Evolutionary conservation across 2,329 filamentous ascomycete genomes (phyloP).

Genomic region (Fusarium udum): DNA sequence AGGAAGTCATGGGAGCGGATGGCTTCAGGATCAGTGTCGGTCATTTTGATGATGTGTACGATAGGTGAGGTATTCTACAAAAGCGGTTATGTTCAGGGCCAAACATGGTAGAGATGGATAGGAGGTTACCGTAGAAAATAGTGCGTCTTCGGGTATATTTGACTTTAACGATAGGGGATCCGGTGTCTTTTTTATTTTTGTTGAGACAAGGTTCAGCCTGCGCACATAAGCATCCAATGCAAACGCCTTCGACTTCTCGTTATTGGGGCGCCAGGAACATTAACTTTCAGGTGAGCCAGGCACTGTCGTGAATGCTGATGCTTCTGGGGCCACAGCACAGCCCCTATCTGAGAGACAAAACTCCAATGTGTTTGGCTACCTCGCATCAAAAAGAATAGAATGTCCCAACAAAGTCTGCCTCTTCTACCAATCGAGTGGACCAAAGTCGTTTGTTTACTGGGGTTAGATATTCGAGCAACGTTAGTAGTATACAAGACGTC

Average conservation of each 20-base stretch:
- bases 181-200: background rate
- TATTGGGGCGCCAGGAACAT: background rate
- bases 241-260: background rate
- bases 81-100: background rate
- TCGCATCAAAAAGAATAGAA: background rate
- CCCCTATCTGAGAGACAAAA: background rate
- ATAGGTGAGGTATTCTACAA: background rate
- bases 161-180: background rate
- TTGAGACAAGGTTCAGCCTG: background rate
- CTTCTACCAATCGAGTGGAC: background rate
- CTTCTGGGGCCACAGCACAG: background rate
- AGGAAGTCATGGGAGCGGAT: background rate
- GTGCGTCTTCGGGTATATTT: background rate
- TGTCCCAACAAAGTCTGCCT: background rate
- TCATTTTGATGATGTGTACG: background rate
- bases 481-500: background rate
- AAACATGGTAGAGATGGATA: background rate
- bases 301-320: background rate
- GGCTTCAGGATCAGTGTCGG: background rate
- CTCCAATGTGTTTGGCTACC: background rate
- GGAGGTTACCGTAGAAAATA: background rate
- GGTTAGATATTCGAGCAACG: background rate
- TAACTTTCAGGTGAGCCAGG: background rate
- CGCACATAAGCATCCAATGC: no score
- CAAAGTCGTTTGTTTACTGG: background rate